Percentiles rank a stretch among this genome's conserved stretches.
Evolutionary conservation across 2,329 filamentous ascomycete species (phyloP).

Genomic region (Neonectria magnoliae): DNA sequence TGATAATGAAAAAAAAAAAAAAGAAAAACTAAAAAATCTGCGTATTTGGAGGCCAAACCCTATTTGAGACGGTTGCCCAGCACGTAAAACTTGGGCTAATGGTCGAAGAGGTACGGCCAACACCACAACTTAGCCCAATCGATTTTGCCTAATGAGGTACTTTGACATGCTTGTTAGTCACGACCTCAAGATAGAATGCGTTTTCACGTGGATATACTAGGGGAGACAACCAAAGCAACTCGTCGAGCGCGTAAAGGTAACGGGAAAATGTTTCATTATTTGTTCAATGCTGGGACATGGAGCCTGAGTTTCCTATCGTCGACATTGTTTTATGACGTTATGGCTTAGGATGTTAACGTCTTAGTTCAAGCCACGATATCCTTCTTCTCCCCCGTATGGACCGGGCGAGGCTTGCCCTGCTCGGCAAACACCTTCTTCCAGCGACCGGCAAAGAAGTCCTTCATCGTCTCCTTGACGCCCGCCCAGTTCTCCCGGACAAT

Average conservation of each 20-base stretch:
- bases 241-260: background rate
- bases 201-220: no score
- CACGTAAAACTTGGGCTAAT: no score
- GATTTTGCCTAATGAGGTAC: no score
- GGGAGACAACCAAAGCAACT: no score
- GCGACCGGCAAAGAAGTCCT: conserved; percentile 35
- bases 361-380: background rate
- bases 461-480: conserved; percentile 45
- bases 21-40: no score
- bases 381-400: background rate
- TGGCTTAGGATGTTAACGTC: background rate
- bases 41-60: no score
- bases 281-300: background rate
- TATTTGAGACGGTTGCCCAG: no score
- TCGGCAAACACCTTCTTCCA: conserved; percentile 40
- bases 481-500: conserved; percentile 68
- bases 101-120: no score
- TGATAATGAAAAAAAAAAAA: no score
- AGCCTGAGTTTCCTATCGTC: background rate
- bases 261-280: background rate
- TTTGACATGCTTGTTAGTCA: no score
- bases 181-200: no score
- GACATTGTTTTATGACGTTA: background rate
- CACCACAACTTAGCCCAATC: no score
- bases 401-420: conserved; percentile 24